A percentile compares a stretch with the other conserved stretches of the same genome.
These are phyloP conservation scores for Yarrowia osloensis DNA, from an alignment of 805 yeast genomes.

Conservation along the genomic window DNA sequence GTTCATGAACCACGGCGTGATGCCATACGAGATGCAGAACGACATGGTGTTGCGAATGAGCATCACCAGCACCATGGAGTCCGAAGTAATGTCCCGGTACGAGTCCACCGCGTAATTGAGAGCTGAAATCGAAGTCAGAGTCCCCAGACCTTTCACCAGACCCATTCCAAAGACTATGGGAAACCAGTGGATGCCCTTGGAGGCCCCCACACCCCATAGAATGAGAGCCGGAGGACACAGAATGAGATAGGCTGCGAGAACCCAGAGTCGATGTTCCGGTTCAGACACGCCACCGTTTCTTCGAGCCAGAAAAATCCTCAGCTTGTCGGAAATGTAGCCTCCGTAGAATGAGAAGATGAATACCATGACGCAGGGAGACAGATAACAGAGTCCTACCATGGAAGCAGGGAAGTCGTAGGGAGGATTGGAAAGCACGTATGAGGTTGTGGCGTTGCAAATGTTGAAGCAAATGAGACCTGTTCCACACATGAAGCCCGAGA, in stretches of 20 bases:
- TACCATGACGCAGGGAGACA: conserved; percentile 7
- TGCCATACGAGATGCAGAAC: conserved; percentile 53
- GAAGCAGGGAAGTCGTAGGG: conserved; percentile 28
- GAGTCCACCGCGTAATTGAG: conserved; percentile 51
- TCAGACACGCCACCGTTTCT: conserved; percentile 49
- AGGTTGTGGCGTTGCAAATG: conserved; percentile 17
- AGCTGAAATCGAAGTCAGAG: conserved; percentile 48
- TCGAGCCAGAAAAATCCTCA: conserved; percentile 18
- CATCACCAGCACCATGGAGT: conserved; percentile 52
- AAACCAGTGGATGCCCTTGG: conserved; percentile 52
- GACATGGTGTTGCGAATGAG: conserved; percentile 52
- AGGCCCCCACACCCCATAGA: conserved; percentile 58
- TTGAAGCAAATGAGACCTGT: conserved; percentile 28
- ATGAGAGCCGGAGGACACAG: conserved; percentile 51
- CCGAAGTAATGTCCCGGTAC: conserved; percentile 48
- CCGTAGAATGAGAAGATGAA: not conserved
- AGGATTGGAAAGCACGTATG: not conserved
- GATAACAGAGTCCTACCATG: conserved; percentile 26
- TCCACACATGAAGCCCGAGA: conserved; percentile 18
- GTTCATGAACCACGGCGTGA: conserved; percentile 53
- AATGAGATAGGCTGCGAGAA: conserved; percentile 46
- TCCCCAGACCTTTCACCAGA: conserved; percentile 48
- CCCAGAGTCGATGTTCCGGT: conserved; percentile 57
- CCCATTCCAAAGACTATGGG: conserved; percentile 52
- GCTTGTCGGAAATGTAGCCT: conserved; percentile 15